Evolutionary conservation across 805 yeast species (phyloP), one percentile per base, ranked within the genome.

Genomic region (Debaryomyces hansenii): DNA sequence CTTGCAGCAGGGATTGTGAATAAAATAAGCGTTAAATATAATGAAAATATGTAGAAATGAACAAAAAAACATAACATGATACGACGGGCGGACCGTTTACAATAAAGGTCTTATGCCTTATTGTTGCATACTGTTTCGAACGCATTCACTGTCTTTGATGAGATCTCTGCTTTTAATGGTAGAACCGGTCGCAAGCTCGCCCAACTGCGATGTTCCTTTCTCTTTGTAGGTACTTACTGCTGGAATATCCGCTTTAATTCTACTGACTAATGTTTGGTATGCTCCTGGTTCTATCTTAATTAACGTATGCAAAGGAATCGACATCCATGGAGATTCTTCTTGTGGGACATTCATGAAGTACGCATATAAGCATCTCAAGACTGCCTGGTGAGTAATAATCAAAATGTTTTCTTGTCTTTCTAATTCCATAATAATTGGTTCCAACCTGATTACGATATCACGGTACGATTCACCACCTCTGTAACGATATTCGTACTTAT

Each of bases 331-430:
- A 48, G 91, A 82, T 64, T 90, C 92, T 58, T 92, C 97, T 65
- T 92, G 98, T 4, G 97, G 97, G 15, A 94, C 96, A 63, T 94
- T 92, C 98, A 94, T 94, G 63, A 91, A 94, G 67, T 94, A 94
- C 6, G 99, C 98, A 67, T 94, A 94, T 43, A 94, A 84, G 63
- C 99, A 94, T 59, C 99, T 80, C 54, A 94, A 74, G 9, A 94
- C 98, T 0, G 98, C 98, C 69, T 94, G 99, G 66, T 94, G 99
- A 3, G 99, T 94, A 37, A 94, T 94, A 49, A 94, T 92, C 62
- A 94, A 75, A 42, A 94, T 90, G 64, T 94, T 91, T 58, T 94
- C 98, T 68, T 92, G 98, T 49, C 97, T 84, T 69, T 94, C 99
- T 53, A 94, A 77, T 67, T 94, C 99, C 99, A 94, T 94, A 51